phyloP scores from a whole-genome alignment of 2,329 filamentous ascomycete species.

The Camillea tinctor region DNA sequence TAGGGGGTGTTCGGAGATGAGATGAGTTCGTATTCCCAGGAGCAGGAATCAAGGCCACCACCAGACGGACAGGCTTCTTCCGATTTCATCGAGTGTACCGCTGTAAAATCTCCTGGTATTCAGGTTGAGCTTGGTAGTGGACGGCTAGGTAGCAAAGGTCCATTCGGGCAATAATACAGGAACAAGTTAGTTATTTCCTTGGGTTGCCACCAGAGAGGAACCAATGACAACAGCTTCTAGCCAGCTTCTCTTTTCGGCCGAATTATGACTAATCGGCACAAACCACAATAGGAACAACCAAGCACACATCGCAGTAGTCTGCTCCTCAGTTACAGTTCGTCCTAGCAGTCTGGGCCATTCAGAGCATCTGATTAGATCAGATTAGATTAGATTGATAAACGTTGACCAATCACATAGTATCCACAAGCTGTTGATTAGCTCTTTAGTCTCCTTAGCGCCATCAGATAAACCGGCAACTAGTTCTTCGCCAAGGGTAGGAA shows the following conservation, averaged over 20 bases:
- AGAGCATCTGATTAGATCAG: slow-evolving; percentile 18
- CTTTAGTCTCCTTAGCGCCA: slow-evolving; percentile 16
- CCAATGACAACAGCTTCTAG: not conserved
- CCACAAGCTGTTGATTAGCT: slow-evolving; percentile 8
- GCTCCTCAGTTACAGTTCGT: slow-evolving; percentile 7
- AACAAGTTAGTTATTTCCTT: not conserved
- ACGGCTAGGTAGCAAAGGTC: slow-evolving; percentile 3
- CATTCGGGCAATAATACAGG: slow-evolving; percentile 1
- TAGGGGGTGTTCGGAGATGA: slow-evolving; percentile 16
- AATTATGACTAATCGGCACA: not conserved
- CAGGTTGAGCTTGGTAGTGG: too few species aligned
- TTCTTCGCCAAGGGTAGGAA: not conserved
- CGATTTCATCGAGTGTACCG: too few species aligned
- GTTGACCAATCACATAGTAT: slow-evolving; percentile 16
- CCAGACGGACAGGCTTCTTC: not conserved
- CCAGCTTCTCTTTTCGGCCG: not conserved
- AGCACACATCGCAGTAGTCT: not conserved
- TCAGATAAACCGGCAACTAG: slow-evolving; percentile 17
- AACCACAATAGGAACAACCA: slow-evolving; percentile 1
- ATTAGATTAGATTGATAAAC: slow-evolving; percentile 22
- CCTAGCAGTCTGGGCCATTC: slow-evolving; percentile 9
- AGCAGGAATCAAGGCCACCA: slow-evolving; percentile 1
- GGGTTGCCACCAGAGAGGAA: not conserved
- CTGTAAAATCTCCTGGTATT: not conserved
- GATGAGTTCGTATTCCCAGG: slow-evolving; percentile 10